Evolutionary conservation across 805 yeast species (phyloP), one percentile per base, ranked within the genome.

Genomic region (Cyberlindnera veronae): DNA sequence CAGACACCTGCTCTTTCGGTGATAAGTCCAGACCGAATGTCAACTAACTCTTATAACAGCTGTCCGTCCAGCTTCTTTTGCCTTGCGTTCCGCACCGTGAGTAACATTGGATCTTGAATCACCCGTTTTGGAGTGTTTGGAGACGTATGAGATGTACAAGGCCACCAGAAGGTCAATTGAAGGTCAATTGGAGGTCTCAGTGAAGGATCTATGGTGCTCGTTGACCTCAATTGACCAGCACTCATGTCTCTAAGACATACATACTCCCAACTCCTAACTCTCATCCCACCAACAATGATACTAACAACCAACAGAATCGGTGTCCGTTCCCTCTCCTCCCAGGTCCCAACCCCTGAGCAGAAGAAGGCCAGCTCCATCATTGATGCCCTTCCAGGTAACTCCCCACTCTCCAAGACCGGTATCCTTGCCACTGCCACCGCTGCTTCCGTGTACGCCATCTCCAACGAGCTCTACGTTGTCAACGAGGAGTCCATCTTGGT

Each of bases 361-460:
- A 84, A 88, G 74, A 87, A 87, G 77, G 99, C 99, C 44, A 68
- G 77, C 61, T 79, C 96, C 38, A 79, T 91, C 67, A 79, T 91
- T 58, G 90, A 85, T 61, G 87, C 96, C 49, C 71, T 93, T 55
- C 99, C 99, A 66, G 97, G 97, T 65, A 83, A 78, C 79, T 78
- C 79, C 60, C 72, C 78, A 55, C 67, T 91, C 55, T 79, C 96
- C 53, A 93, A 93, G 80, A 88, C 97, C 48, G 96, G 97, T 62
- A 77, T 90, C 61, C 74, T 93, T 60, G 96, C 96, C 59, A 90
- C 99, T 39, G 78, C 91, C 47, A 79, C 96, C 46, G 97, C 97
- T 48, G 98, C 95, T 42, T 81, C 95, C 46, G 67, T 91, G 54
- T 93, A 89, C 71, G 96, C 96, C 52, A 82, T 93, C 63, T 84